These are phyloP conservation scores for Colletotrichum incanum DNA, from an alignment of 2,329 filamentous ascomycete genomes.

Conservation along the genomic window DNA sequence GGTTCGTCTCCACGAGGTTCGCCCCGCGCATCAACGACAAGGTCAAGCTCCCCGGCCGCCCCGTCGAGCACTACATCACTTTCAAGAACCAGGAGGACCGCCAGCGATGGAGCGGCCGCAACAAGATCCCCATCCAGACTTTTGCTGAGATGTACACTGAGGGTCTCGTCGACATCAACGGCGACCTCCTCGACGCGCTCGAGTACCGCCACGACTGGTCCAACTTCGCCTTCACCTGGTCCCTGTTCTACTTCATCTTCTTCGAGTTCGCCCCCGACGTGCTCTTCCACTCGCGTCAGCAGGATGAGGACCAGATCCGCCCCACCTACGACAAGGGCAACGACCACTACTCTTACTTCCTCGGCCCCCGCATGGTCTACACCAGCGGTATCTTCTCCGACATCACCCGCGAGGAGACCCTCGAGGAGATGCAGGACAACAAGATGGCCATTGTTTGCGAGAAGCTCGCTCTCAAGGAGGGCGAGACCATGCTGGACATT, in stretches of 20 bases:
- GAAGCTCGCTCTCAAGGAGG: conserved; percentile 88
- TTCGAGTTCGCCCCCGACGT: conserved; percentile 91
- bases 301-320: conserved; percentile 98
- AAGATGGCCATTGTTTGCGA: conserved; percentile 96
- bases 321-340: conserved; percentile 98
- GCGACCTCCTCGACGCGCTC: conserved; percentile 88
- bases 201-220: conserved; percentile 99
- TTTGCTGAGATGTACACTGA: conserved; percentile 99
- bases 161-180: conserved; percentile 95
- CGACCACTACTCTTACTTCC: conserved; percentile 99
- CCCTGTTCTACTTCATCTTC: conserved; percentile 90
- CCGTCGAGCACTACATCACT: conserved; percentile 90
- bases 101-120: conserved; percentile 81
- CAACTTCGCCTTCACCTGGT: conserved; percentile 90
- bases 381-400: conserved; percentile 96
- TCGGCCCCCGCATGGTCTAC: conserved; percentile 99
- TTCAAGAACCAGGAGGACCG: conserved; percentile 79
- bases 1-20: conserved; percentile 84
- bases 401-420: conserved; percentile 86
- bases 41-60: conserved; percentile 86
- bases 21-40: conserved; percentile 95
- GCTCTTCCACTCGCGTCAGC: conserved; percentile 91
- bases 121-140: conserved; percentile 90
- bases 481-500: conserved; percentile 91
- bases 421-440: conserved; percentile 98